Percentiles rank a stretch among this genome's conserved stretches.
These are phyloP conservation scores for Tephrocybe rancida DNA, from an alignment of 768 basidiomycete species.

Conservation along the genomic window DNA sequence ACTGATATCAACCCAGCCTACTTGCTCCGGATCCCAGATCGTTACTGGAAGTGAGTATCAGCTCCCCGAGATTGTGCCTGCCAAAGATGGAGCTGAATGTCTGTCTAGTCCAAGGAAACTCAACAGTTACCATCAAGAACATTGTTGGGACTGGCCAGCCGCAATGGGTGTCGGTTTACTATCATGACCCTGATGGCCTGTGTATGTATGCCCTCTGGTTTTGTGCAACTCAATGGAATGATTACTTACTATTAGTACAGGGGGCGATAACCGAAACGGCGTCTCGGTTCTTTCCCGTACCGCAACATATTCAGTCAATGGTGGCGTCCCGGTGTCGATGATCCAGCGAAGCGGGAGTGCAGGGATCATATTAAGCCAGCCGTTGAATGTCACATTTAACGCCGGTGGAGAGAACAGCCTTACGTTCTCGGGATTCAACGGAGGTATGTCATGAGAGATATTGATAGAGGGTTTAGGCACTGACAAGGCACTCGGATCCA, in stretches of 20 bases:
- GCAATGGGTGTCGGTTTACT: conserved; percentile 33
- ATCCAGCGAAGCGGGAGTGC: conserved; percentile 22
- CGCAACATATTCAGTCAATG: conserved; percentile 26
- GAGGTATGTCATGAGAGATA: conserved; percentile 16
- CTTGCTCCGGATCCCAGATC: conserved; percentile 21
- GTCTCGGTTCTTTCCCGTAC: conserved; percentile 27
- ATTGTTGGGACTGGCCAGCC: conserved; percentile 31
- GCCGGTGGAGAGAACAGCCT: conserved; percentile 22
- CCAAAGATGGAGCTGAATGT: background rate
- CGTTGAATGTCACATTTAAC: conserved; percentile 28
- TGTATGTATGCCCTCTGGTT: conserved; percentile 15
- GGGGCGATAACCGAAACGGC: conserved; percentile 21
- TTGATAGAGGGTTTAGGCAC: background rate
- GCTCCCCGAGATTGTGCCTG: background rate
- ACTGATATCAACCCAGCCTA: conserved; percentile 18
- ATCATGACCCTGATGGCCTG: conserved; percentile 26
- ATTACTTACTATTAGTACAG: conserved; percentile 14
- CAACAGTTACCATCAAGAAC: conserved; percentile 26
- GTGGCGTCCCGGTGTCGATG: conserved; percentile 23
- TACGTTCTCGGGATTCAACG: conserved; percentile 23
- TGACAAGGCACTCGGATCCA: conserved; percentile 13
- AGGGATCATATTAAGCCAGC: conserved; percentile 27
- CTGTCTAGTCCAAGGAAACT: conserved; percentile 19
- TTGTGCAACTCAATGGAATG: background rate
- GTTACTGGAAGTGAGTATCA: conserved; percentile 24